Conservation (phyloP, 139 green algal species). For the Volvox reticuliferus region DNA sequence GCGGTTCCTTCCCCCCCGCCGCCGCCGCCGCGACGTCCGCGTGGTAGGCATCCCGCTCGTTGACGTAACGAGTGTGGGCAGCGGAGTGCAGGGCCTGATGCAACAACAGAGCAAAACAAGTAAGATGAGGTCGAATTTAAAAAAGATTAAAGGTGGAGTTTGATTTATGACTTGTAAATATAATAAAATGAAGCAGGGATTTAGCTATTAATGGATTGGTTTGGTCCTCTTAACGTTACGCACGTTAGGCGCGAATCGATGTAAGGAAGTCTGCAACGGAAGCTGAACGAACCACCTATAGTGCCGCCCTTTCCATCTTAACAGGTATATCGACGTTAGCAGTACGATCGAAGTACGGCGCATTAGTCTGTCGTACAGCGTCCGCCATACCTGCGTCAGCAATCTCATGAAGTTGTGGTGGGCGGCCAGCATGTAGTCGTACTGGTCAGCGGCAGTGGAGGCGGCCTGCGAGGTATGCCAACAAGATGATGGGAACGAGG, state of each 20-base stretch:
- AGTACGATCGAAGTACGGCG: not conserved
- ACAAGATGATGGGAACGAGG: too few species aligned
- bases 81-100: slow-evolving; percentile 34
- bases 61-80: not conserved
- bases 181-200: too few species aligned
- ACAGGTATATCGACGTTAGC: not conserved
- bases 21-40: slow-evolving; percentile 23
- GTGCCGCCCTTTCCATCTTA: too few species aligned
- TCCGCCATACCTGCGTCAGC: slow-evolving; percentile 11
- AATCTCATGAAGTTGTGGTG: slow-evolving; percentile 55
- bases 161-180: too few species aligned
- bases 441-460: slow-evolving; percentile 49
- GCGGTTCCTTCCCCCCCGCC: not conserved
- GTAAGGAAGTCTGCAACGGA: too few species aligned
- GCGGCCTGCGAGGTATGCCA: slow-evolving; percentile 41
- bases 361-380: not conserved
- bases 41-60: not conserved
- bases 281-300: too few species aligned
- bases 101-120: too few species aligned
- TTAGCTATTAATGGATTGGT: too few species aligned
- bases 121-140: too few species aligned
- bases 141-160: too few species aligned
- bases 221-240: too few species aligned
- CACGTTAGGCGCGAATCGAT: too few species aligned
- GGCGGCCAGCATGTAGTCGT: slow-evolving; percentile 58